A percentile compares a stretch with the other conserved stretches of the same genome.
Evolutionary conservation across 768 basidiomycete genomes (phyloP).

Genomic region (Podaxis sp.): DNA sequence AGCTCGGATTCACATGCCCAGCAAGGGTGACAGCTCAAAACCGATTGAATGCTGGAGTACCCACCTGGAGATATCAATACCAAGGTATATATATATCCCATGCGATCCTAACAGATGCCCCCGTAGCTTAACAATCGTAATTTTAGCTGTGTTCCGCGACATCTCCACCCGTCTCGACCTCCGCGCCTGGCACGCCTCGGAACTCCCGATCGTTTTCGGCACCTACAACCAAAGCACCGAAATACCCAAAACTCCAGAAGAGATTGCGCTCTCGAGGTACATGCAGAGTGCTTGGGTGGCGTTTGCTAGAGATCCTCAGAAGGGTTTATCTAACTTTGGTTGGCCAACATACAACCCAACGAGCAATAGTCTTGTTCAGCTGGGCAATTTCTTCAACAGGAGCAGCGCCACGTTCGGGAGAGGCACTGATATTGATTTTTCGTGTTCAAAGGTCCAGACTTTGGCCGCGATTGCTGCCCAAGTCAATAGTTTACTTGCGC

Average conservation of each 20-base stretch:
- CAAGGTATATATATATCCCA: constrained; percentile 17
- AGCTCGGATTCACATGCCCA: constrained; percentile 32
- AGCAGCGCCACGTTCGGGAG: constrained; percentile 15
- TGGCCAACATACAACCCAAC: constrained; percentile 25
- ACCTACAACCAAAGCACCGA: constrained; percentile 28
- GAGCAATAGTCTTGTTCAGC: constrained; percentile 19
- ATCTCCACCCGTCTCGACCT: constrained; percentile 32
- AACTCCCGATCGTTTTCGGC: constrained; percentile 40
- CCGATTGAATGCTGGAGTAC: constrained; percentile 28
- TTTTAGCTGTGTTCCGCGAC: constrained; percentile 33
- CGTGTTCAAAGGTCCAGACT: constrained; percentile 1
- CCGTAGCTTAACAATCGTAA: not conserved
- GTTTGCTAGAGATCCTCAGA: constrained; percentile 38
- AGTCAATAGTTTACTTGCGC: not conserved
- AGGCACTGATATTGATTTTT: constrained; percentile 5
- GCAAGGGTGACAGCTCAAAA: constrained; percentile 26
- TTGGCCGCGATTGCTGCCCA: constrained; percentile 7
- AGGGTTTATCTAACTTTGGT: constrained; percentile 25
- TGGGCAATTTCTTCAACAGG: constrained; percentile 24
- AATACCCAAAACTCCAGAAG: constrained; percentile 22
- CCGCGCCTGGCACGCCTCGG: constrained; percentile 36
- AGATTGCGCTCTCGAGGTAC: constrained; percentile 33
- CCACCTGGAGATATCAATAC: constrained; percentile 31
- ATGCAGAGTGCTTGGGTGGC: constrained; percentile 41
- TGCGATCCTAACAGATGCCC: not conserved